Percentiles rank a stretch among this genome's conserved stretches.
phyloP scores from a whole-genome alignment of 2,329 filamentous ascomycete species.

The Cercospora canescens region DNA sequence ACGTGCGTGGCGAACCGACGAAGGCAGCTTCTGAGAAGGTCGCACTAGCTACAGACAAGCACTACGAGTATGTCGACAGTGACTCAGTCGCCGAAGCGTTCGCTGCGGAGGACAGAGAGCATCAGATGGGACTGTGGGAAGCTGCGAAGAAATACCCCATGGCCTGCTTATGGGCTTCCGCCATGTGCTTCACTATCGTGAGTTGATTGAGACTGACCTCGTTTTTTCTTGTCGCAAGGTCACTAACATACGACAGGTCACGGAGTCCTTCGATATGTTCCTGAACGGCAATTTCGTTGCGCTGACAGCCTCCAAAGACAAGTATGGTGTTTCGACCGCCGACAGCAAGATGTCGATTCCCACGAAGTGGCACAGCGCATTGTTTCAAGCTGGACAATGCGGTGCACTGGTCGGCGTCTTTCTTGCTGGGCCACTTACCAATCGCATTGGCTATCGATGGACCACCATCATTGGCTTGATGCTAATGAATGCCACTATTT shows the following conservation, averaged over 20 bases:
- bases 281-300: conserved; percentile 59
- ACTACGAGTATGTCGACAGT: too few species aligned
- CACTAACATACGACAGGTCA: conserved; percentile 45
- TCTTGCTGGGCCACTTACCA: conserved; percentile 59
- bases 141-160: conserved; percentile 51
- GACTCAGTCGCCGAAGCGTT: too few species aligned
- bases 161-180: conserved; percentile 53
- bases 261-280: conserved; percentile 63
- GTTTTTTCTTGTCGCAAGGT: too few species aligned
- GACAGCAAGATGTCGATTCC: conserved; percentile 42
- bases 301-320: conserved; percentile 44
- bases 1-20: too few species aligned
- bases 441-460: conserved; percentile 58
- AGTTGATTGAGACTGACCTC: conserved; percentile 28
- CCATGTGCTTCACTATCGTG: conserved; percentile 53
- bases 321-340: conserved; percentile 45
- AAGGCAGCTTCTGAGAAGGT: too few species aligned
- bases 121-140: conserved; percentile 47
- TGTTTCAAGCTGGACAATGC: conserved; percentile 54
- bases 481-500: conserved; percentile 57
- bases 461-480: conserved; percentile 55
- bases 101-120: conserved; percentile 35
- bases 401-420: conserved; percentile 61
- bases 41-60: too few species aligned
- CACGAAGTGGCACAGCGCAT: conserved; percentile 57